phyloP scores from a whole-genome alignment of 225 moss, liverwort and hornwort species.

The Rhytidiadelphus loreus region DNA sequence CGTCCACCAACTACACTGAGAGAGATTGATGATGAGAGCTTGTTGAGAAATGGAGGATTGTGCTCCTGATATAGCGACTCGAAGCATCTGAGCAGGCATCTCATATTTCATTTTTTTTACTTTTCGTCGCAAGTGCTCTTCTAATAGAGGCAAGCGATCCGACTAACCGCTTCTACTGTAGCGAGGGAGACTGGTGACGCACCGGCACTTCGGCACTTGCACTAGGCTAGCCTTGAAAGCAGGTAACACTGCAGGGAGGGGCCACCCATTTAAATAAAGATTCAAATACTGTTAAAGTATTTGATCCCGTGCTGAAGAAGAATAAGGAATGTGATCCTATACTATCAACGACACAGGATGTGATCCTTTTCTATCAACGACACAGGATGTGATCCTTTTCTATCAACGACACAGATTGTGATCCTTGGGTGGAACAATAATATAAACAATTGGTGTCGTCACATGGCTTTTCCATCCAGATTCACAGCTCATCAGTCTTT shows the following conservation, averaged over 20 bases:
- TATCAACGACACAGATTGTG: background rate
- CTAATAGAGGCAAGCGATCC: background rate
- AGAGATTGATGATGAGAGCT: background rate
- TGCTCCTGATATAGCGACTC: background rate
- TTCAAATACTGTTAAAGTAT: background rate
- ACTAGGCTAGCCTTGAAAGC: background rate
- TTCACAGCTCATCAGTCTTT: background rate
- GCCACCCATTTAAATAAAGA: background rate
- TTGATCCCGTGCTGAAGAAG: background rate
- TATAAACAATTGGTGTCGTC: background rate
- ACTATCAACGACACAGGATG: background rate
- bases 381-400: background rate
- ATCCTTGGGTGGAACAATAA: background rate
- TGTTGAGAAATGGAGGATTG: background rate
- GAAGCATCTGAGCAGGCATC: background rate
- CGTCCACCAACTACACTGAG: background rate
- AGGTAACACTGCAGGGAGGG: background rate
- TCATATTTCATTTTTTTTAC: too few relatives aligned
- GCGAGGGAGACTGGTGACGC: background rate
- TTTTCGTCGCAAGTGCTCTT: background rate
- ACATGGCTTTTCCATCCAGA: background rate
- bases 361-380: too few relatives aligned
- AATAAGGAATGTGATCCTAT: background rate
- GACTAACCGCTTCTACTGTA: background rate
- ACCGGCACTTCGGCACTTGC: background rate